Base-by-base conservation (phyloP, 2,329 filamentous ascomycete species). In the Penicillium sp. region DNA sequence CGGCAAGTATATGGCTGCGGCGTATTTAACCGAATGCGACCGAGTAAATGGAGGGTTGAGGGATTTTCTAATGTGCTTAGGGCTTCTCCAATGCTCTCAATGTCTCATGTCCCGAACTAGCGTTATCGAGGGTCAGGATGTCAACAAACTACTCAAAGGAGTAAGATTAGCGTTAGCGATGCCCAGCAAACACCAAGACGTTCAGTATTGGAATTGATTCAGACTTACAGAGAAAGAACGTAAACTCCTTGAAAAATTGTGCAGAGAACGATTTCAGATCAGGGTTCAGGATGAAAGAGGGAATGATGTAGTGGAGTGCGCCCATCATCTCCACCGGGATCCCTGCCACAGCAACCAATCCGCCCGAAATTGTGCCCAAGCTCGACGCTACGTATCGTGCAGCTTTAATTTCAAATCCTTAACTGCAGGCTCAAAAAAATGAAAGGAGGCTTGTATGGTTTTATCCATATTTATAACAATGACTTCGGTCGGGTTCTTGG, bases 141-240 rank as follows among this genome's bases (percentile, higher is more conserved):
- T 72, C 68, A 73, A 72, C 70, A 73, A 66, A 72, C 60, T 72
- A 70, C 70, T 70, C 29, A 55, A 71, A 68, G 59, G 53, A 67
- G 69, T 63, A 64, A 68, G 49, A 62, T 61, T 49, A 57, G 55
- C 52, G 19, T n/a, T 45, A 43, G 14, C 22, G 22, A 39, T 1
- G 14, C 11, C 29, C 22, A n/a, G 22, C 53, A 33, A 41, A 44
- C n/a, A 46, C 43, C 29, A 41, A 26, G 43, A 49, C 35, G 16
- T 43, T 26, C 10, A 24, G 11, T 29, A 48, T 27, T 43, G 21
- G 13, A 13, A 22, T 5, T 19, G 9, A 37, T 26, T 44, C 7
- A 9, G 52, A 33, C 29, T 44, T 53, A 53, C 49, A 37, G 37
- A 59, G 33, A 45, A 41, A 14, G 19, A 5, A 19, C 26, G 45